phyloP scores from a whole-genome alignment of 2,329 filamentous ascomycete species.

The Parasarocladium wereldwijsianum region DNA sequence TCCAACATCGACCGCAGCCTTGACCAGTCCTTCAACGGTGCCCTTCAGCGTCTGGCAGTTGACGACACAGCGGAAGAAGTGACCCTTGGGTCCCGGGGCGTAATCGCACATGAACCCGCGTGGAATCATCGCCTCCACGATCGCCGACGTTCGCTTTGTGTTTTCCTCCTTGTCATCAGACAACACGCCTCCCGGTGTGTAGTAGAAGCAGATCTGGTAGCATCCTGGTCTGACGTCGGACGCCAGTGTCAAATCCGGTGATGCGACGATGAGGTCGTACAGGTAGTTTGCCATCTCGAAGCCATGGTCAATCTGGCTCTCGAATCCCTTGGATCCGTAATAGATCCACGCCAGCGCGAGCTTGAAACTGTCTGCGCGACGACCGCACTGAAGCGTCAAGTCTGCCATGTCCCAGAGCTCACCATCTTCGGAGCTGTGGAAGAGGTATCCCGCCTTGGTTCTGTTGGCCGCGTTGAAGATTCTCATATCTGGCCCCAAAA shows the following conservation, averaged over 20 bases:
- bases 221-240: conserved; percentile 69
- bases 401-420: conserved; percentile 85
- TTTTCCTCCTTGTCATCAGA: conserved; percentile 26
- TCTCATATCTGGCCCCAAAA: conserved; percentile 62
- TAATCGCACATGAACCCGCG: conserved; percentile 48
- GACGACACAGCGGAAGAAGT: conserved; percentile 45
- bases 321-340: conserved; percentile 66
- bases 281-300: conserved; percentile 59
- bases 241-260: conserved; percentile 53
- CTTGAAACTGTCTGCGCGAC: conserved; percentile 74
- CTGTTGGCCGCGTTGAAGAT: conserved; percentile 76
- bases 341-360: conserved; percentile 81
- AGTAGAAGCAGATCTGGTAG: conserved; percentile 92
- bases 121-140: conserved; percentile 30
- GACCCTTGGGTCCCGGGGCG: conserved; percentile 38
- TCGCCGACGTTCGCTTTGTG: conserved; percentile 31
- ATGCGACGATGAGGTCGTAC: conserved; percentile 38
- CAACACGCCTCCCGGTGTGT: conserved; percentile 41
- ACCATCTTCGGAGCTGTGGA: conserved; percentile 41
- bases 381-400: conserved; percentile 83
- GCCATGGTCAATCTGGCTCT: conserved; percentile 52
- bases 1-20: conserved; percentile 35
- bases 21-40: conserved; percentile 38
- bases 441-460: conserved; percentile 73
- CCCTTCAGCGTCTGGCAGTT: conserved; percentile 37